Evolutionary conservation across 2,329 filamentous ascomycete genomes (phyloP), one percentile per base, ranked within the genome.

Genomic region (Verticillium tricorpus): DNA sequence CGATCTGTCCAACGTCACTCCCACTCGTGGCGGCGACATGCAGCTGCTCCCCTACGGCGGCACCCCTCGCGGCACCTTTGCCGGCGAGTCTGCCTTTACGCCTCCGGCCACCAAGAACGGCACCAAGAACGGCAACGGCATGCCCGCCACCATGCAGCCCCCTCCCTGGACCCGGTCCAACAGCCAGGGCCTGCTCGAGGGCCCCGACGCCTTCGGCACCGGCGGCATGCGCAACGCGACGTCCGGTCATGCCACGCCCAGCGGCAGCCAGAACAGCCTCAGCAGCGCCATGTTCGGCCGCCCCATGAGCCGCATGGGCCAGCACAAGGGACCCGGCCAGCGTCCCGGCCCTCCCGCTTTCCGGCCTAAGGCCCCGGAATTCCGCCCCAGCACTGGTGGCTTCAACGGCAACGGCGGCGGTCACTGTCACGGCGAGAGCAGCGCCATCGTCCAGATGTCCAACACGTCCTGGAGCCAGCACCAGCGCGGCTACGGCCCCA

Each of bases 321-420:
- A 65, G 17, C 63, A 58, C 15, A 28, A 34, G 31, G 60, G 57
- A 25, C 55, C 7, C 56, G 61, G 39, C 56, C 62, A 12, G 3
- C 61, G 65, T 31, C 65, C 64, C 12, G 57, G 22, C n/a, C 57
- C 40, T 28, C 57, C 32, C 31, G 14, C 17, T 17, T 77, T 76
- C 63, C 69, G 73, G 9, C 69, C 72, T 37, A 71, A 68, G 37
- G 72, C 71, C n/a, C 67, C 70, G 5, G 74, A 76, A 60, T 73
- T 74, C 31, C 72, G 71, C 31, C 72, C 71, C 15, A 60, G 65
- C 9, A 70, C 70, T 39, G 68, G 68, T 62, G 62, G 39, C 40
- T 63, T 64, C 54, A 56, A 58, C 28, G 62, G 66, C 4, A 62
- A 62, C 8, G 68, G 25, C 28, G 34, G n/a, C 28, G 54, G 31